Percentiles rank a stretch among this genome's conserved stretches.
These are phyloP conservation scores for Podospora conica DNA, from an alignment of 495 filamentous ascomycete species.

Conservation along the genomic window DNA sequence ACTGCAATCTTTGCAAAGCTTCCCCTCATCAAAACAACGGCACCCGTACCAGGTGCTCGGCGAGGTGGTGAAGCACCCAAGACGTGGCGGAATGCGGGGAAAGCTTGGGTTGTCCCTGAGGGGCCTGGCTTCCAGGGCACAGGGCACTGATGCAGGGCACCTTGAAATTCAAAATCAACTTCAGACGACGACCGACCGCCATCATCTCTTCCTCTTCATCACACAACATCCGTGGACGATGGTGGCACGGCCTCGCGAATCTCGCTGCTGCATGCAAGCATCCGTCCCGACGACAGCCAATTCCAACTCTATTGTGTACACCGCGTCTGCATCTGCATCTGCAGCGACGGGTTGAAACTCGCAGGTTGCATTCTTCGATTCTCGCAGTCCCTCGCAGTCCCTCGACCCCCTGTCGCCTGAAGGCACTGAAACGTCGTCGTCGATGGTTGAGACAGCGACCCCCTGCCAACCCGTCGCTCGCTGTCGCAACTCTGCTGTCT, in stretches of 20 bases:
- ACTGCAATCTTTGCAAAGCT: not conserved
- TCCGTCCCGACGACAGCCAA: not conserved
- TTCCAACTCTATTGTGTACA: not conserved
- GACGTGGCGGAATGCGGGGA: not conserved
- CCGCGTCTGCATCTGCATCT: not conserved
- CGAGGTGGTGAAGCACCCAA: not conserved
- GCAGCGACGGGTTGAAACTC: constrained; percentile 3
- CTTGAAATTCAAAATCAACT: not conserved
- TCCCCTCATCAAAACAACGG: not conserved
- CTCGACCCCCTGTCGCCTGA: constrained; percentile 6
- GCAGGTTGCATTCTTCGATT: constrained; percentile 7
- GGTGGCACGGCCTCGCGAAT: not conserved
- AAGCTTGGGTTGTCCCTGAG: not conserved
- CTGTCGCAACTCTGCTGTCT: constrained; percentile 7
- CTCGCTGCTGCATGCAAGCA: not conserved
- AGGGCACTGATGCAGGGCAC: not conserved
- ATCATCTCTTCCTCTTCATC: not conserved
- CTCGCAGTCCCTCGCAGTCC: not conserved
- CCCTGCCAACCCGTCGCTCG: constrained; percentile 13
- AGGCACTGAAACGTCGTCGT: constrained; percentile 21
- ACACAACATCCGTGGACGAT: not conserved
- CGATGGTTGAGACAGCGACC: constrained; percentile 23
- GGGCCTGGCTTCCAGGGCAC: no score
- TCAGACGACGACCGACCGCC: not conserved
- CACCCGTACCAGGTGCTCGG: not conserved